Conservation (phyloP, 352 stramenopile genomes). For the Phytophthora tubulina region DNA sequence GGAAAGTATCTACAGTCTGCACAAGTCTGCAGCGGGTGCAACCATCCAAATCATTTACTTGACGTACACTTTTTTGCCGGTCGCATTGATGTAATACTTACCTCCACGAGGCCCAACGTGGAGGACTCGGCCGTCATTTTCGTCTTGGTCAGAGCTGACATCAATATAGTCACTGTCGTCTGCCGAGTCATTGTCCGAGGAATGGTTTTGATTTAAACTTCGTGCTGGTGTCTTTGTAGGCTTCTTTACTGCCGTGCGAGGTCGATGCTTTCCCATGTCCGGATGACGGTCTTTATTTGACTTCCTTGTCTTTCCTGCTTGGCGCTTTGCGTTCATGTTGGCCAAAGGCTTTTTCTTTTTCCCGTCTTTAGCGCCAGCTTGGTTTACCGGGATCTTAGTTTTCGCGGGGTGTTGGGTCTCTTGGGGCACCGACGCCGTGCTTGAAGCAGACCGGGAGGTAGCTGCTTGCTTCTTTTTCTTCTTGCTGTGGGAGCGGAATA, state of each 20-base stretch:
- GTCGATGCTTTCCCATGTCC: constrained; percentile 10
- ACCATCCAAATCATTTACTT: constrained; percentile 22
- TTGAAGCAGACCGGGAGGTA: constrained; percentile 9
- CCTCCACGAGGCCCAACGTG: constrained; percentile 42
- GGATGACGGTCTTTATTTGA: constrained; percentile 1
- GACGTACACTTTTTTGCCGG: constrained; percentile 44
- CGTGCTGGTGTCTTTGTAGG: not conserved
- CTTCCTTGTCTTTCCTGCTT: constrained; percentile 12
- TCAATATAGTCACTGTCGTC: constrained; percentile 37
- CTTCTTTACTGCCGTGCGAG: constrained; percentile 16
- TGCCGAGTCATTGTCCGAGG: constrained; percentile 10
- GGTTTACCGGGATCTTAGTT: constrained; percentile 16
- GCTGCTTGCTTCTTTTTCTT: constrained; percentile 28
- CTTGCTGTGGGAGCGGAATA: constrained; percentile 39
- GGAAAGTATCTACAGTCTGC: no score
- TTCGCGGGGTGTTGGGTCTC: not conserved
- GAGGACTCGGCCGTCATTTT: constrained; percentile 11
- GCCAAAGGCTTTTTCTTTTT: constrained; percentile 14
- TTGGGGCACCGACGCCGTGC: not conserved
- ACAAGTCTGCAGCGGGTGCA: not conserved
- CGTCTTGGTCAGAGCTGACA: constrained; percentile 3
- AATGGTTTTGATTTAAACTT: constrained; percentile 17
- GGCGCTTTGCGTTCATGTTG: constrained; percentile 12
- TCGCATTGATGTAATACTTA: constrained; percentile 41
- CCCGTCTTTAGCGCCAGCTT: constrained; percentile 1